phyloP scores from a whole-genome alignment of 2,329 filamentous ascomycete species.

The Penicillium sp. region DNA sequence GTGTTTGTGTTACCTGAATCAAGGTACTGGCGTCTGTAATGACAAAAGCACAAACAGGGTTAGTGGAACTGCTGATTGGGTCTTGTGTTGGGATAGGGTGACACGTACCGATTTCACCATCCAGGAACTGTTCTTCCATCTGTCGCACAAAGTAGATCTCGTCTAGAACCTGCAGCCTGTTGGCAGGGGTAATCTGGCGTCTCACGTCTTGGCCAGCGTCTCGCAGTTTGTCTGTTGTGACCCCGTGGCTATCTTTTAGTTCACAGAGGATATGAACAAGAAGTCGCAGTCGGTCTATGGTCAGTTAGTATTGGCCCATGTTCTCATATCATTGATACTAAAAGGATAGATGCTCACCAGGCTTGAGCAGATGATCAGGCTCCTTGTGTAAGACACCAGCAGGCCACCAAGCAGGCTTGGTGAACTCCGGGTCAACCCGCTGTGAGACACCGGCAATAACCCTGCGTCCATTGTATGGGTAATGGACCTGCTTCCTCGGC shows the following conservation, averaged over 20 bases:
- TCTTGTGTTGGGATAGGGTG: background rate
- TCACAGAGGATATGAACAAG: slow-evolving; percentile 39
- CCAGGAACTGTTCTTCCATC: slow-evolving; percentile 34
- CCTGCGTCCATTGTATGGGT: slow-evolving; percentile 49
- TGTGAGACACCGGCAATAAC: slow-evolving; percentile 32
- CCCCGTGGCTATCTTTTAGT: slow-evolving; percentile 33
- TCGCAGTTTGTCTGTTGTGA: slow-evolving; percentile 35
- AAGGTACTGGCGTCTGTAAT: slow-evolving; percentile 21
- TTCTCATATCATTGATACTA: background rate
- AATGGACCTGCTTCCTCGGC: slow-evolving; percentile 49
- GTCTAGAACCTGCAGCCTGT: slow-evolving; percentile 33
- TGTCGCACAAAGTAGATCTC: slow-evolving; percentile 38
- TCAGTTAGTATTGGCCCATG: background rate
- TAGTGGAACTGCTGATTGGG: background rate
- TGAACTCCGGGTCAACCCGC: slow-evolving; percentile 34
- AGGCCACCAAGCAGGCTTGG: slow-evolving; percentile 40
- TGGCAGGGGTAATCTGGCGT: slow-evolving; percentile 32
- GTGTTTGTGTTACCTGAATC: slow-evolving; percentile 22
- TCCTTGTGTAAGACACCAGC: slow-evolving; percentile 34
- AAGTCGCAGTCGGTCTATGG: slow-evolving; percentile 30
- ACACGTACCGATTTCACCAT: slow-evolving; percentile 31
- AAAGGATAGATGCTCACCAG: slow-evolving; percentile 22
- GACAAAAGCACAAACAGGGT: background rate
- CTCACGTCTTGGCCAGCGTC: slow-evolving; percentile 38
- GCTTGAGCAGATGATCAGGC: slow-evolving; percentile 37